Evolutionary conservation across 768 basidiomycete species (phyloP).

Genomic region (Clitopilus passeckerianus): DNA sequence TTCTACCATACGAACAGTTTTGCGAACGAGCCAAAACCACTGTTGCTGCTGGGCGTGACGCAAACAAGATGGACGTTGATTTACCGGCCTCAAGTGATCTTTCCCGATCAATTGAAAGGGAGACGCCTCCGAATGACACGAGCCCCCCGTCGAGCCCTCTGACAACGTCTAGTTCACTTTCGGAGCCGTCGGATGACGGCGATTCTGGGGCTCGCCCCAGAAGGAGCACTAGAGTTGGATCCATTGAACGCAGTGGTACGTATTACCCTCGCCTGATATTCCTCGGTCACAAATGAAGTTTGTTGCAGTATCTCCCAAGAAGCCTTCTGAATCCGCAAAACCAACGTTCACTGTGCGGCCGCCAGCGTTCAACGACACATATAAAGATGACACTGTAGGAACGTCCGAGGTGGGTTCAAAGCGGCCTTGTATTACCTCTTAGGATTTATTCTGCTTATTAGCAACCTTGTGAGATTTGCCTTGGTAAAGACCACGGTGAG

Average conservation of each 20-base stretch:
- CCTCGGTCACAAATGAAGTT: slow-evolving; percentile 2
- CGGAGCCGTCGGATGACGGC: slow-evolving; percentile 76
- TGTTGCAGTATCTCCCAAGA: slow-evolving; percentile 30
- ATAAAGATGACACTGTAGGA: slow-evolving; percentile 36
- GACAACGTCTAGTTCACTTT: slow-evolving; percentile 74
- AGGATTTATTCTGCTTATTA: slow-evolving; percentile 14
- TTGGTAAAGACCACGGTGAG: slow-evolving; percentile 80
- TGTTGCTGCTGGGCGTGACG: slow-evolving; percentile 31
- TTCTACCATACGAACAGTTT: slow-evolving; percentile 95
- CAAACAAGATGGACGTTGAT: slow-evolving; percentile 50
- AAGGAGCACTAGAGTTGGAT: slow-evolving; percentile 46
- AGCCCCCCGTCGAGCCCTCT: slow-evolving; percentile 72
- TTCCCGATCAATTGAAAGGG: slow-evolving; percentile 33
- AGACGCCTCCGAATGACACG: slow-evolving; percentile 33
- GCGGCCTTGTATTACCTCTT: background rate
- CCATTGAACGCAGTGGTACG: slow-evolving; percentile 46
- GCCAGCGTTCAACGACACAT: slow-evolving; percentile 45
- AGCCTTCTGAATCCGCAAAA: slow-evolving; percentile 16
- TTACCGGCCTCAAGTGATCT: slow-evolving; percentile 35
- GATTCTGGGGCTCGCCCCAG: slow-evolving; percentile 48
- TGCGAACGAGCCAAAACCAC: slow-evolving; percentile 70
- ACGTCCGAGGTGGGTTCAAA: slow-evolving; percentile 46
- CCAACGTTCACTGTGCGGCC: slow-evolving; percentile 32
- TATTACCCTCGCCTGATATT: slow-evolving; percentile 9
- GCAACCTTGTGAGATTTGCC: slow-evolving; percentile 92